Conservation (phyloP, 805 yeast genomes). For the Metschnikowia santaceciliae region DNA sequence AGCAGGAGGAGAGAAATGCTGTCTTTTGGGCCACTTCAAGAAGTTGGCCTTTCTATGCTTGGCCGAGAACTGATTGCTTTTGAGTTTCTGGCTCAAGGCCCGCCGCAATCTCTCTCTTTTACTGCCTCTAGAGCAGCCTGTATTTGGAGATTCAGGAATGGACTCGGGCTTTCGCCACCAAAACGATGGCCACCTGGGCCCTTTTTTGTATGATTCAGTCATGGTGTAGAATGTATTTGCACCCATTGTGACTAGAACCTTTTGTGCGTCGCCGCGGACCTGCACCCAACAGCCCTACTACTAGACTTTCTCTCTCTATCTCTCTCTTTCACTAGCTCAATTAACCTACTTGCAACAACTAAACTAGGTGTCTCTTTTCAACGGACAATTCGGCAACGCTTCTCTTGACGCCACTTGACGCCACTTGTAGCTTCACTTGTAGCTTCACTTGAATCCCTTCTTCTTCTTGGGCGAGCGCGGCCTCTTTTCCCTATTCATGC, state of each 20-base stretch:
- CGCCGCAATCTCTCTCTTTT: slow-evolving; percentile 1
- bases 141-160: neutral
- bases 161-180: neutral
- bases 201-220: neutral
- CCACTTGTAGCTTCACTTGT: too few relatives aligned
- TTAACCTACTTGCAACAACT: neutral
- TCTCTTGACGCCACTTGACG: neutral
- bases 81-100: slow-evolving; percentile 1
- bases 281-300: neutral
- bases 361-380: neutral
- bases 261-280: neutral
- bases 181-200: neutral
- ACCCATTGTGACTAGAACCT: slow-evolving; percentile 1
- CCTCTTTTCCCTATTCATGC: slow-evolving; percentile 4
- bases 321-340: neutral
- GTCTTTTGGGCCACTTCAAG: neutral
- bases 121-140: neutral
- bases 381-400: neutral
- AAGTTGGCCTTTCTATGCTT: neutral
- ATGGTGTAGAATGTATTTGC: neutral
- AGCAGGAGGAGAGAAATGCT: neutral
- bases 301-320: too few relatives aligned
- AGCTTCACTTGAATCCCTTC: neutral
- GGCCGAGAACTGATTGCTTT: neutral
- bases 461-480: slow-evolving; percentile 1